A percentile compares a stretch with the other conserved stretches of the same genome.
These are phyloP conservation scores for Setaria italica DNA, from an alignment of 202 grass and related monocot species.

Conservation along the genomic window DNA sequence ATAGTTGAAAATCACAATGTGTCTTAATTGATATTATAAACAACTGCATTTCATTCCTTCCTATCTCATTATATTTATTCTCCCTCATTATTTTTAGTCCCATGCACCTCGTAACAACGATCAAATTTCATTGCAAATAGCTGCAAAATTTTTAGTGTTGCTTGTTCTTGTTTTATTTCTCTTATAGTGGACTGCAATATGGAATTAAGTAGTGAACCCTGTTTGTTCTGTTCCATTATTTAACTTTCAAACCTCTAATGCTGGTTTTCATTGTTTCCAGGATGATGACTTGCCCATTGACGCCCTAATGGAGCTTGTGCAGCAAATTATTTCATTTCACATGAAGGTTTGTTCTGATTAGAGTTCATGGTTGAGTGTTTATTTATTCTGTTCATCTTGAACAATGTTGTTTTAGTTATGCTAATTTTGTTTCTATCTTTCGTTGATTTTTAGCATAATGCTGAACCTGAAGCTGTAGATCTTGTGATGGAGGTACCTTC, in stretches of 20 bases:
- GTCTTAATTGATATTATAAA: neutral
- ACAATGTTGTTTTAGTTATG: neutral
- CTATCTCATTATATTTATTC: neutral
- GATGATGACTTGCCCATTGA: constrained; percentile 91
- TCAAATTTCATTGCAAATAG: constrained; percentile 26
- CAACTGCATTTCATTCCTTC: neutral
- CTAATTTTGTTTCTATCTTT: neutral
- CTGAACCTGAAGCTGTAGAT: constrained; percentile 97
- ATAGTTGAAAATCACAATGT: constrained; percentile 29
- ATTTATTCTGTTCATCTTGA: constrained; percentile 2
- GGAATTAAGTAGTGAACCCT: neutral
- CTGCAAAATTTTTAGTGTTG: neutral
- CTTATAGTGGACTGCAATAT: constrained; percentile 20
- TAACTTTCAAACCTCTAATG: constrained; percentile 27
- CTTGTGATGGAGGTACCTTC: constrained; percentile 94
- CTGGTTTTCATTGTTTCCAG: constrained; percentile 50
- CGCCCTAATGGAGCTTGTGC: constrained; percentile 92
- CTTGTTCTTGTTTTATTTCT: constrained; percentile 11
- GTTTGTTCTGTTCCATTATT: neutral
- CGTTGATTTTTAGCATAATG: constrained; percentile 74
- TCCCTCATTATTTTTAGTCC: neutral
- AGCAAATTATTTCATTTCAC: constrained; percentile 98
- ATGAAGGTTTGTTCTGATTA: constrained; percentile 79
- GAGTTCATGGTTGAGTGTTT: neutral
- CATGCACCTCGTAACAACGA: neutral